Conservation (phyloP, 2,329 filamentous ascomycete genomes). For the Zopfia rhizophila region DNA sequence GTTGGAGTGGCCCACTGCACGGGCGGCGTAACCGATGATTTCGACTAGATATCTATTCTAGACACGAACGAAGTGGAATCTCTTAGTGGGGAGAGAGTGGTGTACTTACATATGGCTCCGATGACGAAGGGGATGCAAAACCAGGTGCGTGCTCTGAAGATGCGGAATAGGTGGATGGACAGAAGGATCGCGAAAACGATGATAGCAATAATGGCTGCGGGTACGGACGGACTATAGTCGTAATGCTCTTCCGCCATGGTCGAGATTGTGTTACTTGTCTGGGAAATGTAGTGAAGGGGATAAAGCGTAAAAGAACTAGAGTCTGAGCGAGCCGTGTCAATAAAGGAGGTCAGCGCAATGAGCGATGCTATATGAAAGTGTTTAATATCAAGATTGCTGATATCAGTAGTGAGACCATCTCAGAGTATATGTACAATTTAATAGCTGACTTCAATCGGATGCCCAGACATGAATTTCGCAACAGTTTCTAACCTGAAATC, state of each 20-base stretch:
- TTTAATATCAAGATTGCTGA: no score
- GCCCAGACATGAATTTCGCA: no score
- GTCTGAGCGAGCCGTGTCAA: no score
- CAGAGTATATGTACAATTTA: no score
- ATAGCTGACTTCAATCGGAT: no score
- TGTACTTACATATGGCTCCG: conserved; percentile 59
- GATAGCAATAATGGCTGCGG: conserved; percentile 58
- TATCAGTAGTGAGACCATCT: no score
- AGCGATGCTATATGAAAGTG: no score
- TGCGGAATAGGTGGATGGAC: conserved; percentile 52
- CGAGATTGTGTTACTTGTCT: not conserved
- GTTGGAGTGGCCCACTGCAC: conserved; percentile 39
- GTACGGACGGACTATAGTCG: conserved; percentile 56
- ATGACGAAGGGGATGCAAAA: conserved; percentile 61
- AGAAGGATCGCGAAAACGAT: conserved; percentile 58
- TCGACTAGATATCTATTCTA: conserved; percentile 43
- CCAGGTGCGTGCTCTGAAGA: conserved; percentile 56
- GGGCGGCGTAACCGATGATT: conserved; percentile 45
- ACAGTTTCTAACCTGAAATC: no score
- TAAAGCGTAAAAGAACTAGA: no score
- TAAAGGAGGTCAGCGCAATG: no score
- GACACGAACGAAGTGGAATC: conserved; percentile 16
- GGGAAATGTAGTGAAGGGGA: not conserved
- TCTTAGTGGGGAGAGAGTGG: conserved; percentile 16
- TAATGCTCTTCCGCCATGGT: conserved; percentile 19